These are phyloP conservation scores for Bacterosira constricta DNA, from an alignment of 108 stramenopile species.

Conservation along the genomic window DNA sequence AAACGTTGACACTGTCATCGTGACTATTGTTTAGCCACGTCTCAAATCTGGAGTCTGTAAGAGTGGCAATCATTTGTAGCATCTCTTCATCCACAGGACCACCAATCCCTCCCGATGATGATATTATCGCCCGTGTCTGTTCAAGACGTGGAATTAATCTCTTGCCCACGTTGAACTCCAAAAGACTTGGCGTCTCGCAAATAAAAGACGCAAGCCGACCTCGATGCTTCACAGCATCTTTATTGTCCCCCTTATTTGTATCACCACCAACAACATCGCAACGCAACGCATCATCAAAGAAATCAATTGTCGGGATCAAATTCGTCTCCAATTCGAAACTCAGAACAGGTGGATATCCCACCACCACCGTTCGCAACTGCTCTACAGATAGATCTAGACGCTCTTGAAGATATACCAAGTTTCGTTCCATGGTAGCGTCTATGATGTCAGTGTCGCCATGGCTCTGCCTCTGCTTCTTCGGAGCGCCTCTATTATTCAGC, in stretches of 20 bases:
- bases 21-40: neutral
- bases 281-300: conserved; percentile 12
- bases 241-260: neutral
- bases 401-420: conserved; percentile 17
- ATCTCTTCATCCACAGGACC: conserved; percentile 21
- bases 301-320: conserved; percentile 14
- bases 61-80: conserved; percentile 13
- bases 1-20: neutral
- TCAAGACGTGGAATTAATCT: conserved; percentile 16
- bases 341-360: conserved; percentile 16
- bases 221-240: neutral
- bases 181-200: conserved; percentile 9
- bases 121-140: conserved; percentile 2
- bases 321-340: conserved; percentile 1
- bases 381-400: conserved; percentile 7
- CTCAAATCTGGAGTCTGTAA: conserved; percentile 21
- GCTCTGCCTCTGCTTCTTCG: neutral
- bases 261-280: neutral
- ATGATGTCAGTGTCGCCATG: neutral
- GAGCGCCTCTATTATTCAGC: too few species aligned
- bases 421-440: conserved; percentile 6
- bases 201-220: neutral
- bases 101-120: neutral
- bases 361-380: conserved; percentile 4
- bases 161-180: conserved; percentile 28